Base-by-base conservation (phyloP, 164 flowering plant genomes). In the Vitis labrusca region DNA sequence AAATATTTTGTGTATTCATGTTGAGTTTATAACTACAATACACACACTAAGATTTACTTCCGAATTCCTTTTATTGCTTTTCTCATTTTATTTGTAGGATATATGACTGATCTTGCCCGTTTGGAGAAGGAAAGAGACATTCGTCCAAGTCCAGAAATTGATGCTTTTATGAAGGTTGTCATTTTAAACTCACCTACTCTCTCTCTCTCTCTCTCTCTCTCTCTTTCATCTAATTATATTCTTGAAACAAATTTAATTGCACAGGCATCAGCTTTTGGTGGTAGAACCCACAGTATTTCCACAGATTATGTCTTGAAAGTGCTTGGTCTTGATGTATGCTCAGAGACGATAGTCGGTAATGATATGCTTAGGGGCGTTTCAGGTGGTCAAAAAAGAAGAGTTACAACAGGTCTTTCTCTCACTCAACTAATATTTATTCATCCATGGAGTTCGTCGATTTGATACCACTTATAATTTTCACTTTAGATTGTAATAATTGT, bases 301-400 rank as follows among this genome's bases (percentile, higher is more conserved):
- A 94, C 97, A 12, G 98, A 94, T 71, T 94, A 94, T 69, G 68
- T 89, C 29, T 76, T 94, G 80, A 94, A 85, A 84, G 88, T 92
- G 51, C 97, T 94, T 62, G 97, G 97, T 29, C 95, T 94, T 67
- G 97, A 92, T 80, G 64, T 89, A 15, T 94, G 97, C 69, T 71
- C 91, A 11, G 98, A 91, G 12, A 94, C 94, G 54, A 9, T 88
- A 3, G 94, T 94, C 63, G 97, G 98, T 53, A 91, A 73, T 83
- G 97, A 89, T 19, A 94, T 94, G 98, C 77, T 81, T 14, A 85
- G 98, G 76, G 98, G 98, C 55, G 84, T 94, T 70, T 92, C 98
- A 19, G 97, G 97, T 51, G 98, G 98, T 61, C 98, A 92, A 74
- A 86, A 80, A 66, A 94, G 91, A 82, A 83, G 97, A 75, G 95